Conservation (phyloP, 2,329 filamentous ascomycete species). For the Tolypocladium ophioglossoides region DNA sequence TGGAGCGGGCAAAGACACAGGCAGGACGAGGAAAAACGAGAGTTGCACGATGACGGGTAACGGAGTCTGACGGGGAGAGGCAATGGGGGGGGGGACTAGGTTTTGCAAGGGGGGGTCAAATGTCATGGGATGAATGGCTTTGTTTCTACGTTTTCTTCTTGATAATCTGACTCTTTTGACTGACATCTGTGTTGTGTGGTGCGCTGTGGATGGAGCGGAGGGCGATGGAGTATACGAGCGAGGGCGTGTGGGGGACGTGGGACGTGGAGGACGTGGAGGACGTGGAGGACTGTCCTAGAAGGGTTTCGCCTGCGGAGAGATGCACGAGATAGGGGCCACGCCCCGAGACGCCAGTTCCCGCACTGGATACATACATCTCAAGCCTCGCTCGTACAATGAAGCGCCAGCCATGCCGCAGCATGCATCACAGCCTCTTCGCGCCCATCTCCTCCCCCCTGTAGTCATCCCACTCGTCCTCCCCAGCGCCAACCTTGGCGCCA, state of each 20-base stretch:
- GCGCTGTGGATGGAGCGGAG: background rate
- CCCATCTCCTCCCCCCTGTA: constrained; percentile 59
- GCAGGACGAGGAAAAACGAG: too few species aligned
- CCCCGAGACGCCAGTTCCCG: background rate
- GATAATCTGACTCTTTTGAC: background rate
- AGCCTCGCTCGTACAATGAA: background rate
- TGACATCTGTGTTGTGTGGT: background rate
- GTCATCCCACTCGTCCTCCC: constrained; percentile 48
- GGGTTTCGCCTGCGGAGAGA: constrained; percentile 13
- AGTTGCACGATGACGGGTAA: too few species aligned
- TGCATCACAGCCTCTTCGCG: constrained; percentile 49
- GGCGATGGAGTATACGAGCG: constrained; percentile 20
- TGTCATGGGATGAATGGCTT: background rate
- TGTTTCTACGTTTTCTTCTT: background rate
- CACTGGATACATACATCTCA: background rate
- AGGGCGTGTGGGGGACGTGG: too few species aligned
- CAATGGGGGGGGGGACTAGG: background rate
- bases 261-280: too few species aligned
- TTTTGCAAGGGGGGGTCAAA: background rate
- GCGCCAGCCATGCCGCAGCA: background rate
- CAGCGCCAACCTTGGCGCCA: constrained; percentile 34
- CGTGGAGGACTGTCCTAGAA: constrained; percentile 18
- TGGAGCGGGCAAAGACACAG: background rate
- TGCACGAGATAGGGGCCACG: background rate
- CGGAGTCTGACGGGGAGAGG: too few species aligned